Base-by-base conservation (phyloP, 2,329 filamentous ascomycete species). In the Penicillium psychrosexuale region DNA sequence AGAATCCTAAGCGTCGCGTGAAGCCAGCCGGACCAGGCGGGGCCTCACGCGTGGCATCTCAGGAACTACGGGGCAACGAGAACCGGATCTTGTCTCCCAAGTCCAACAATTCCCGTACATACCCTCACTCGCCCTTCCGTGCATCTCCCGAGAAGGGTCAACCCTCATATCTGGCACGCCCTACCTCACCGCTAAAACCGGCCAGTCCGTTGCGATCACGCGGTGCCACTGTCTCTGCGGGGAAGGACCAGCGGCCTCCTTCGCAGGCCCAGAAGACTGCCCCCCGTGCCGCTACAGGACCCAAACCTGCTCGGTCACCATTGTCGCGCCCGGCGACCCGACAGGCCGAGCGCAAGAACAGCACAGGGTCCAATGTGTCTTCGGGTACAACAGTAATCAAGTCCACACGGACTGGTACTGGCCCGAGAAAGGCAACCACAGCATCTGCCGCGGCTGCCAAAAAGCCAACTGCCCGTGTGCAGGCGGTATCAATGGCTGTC, bases 31-130 rank as follows among this genome's bases (percentile, higher is more conserved):
- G 68, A 27, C 71, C 69, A 37, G 69, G 68, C 34, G 69, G 70
- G 28, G 65, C 72, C 37, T 71, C 74, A 11, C 77, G 73, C 54
- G 72, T 69, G 50, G 73, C 68, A 53, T 78, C 74, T 19, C 76
- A 75, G 55, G 78, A 58, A 64, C 74, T 62, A 67, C 73, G 63
- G 66, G 78, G 59, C 66, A 77, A 61, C 72, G 83, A 58, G 75
- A 80, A 47, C 80, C 88, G 70, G 24, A 82, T 95, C 36, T 79
- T 96, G 3, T 96, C 91, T 1, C 91, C 91, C 2, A 88, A 89
- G 49, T 92, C 90, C 0, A 87, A 88, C 55, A 96, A 96, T 68
- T 88, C 89, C 6, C 85, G 89, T 48, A 80, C 88, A 15, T 77
- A 83, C 22, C 83, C 83, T 19, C 82, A 84, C 46, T 83, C 81